Conservation (phyloP, 192 early-diverging fungal genomes). For the Coemansia sp. region DNA sequence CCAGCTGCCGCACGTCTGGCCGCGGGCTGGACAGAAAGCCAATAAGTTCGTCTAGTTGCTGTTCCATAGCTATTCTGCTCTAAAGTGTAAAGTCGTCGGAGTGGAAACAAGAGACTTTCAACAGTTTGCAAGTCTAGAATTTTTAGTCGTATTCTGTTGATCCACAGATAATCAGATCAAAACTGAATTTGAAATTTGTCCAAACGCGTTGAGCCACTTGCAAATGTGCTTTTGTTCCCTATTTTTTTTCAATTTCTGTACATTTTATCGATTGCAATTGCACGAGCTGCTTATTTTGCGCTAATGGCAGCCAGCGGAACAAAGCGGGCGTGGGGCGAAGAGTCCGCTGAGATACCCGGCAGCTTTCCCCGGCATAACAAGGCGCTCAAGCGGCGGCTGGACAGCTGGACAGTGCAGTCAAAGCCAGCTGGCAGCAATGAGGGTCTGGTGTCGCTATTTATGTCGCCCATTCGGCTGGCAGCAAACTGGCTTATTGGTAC, state of each 20-base stretch:
- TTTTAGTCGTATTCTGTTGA: too few species aligned
- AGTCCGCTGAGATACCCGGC: slow-evolving; percentile 32
- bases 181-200: not conserved
- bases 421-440: not conserved
- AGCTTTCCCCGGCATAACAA: slow-evolving; percentile 22
- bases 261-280: not conserved
- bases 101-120: not conserved
- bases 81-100: not conserved
- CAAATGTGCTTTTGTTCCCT: not conserved
- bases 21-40: slow-evolving; percentile 70
- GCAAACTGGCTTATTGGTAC: slow-evolving; percentile 25
- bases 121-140: not conserved
- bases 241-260: not conserved
- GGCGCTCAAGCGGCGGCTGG: slow-evolving; percentile 8
- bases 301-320: slow-evolving; percentile 11
- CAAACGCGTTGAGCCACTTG: not conserved
- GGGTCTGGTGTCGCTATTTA: slow-evolving; percentile 21
- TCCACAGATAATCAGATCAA: not conserved
- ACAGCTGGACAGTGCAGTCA: slow-evolving; percentile 2
- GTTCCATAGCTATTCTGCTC: slow-evolving; percentile 29
- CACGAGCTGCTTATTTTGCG: not conserved
- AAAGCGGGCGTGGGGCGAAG: slow-evolving; percentile 26
- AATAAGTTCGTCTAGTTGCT: slow-evolving; percentile 62
- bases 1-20: slow-evolving; percentile 81
- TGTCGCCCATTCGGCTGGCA: slow-evolving; percentile 28